Evolutionary conservation across 2,329 filamentous ascomycete species (phyloP), one percentile per base, ranked within the genome.

Genomic region (Paramyrothecium sp.): DNA sequence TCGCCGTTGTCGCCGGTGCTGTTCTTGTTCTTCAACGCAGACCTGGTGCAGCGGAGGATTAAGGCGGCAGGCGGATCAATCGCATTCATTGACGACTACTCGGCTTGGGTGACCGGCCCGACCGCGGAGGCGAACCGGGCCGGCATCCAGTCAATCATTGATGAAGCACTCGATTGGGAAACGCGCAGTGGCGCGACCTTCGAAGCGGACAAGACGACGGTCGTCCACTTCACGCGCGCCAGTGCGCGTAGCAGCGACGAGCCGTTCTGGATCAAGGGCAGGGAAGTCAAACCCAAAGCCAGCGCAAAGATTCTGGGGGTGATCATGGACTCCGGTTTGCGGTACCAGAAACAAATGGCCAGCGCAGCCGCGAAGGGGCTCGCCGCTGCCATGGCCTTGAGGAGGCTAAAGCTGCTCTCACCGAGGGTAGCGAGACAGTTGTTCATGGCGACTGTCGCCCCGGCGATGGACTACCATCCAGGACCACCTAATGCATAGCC

Each of bases 161-260:
- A 63, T 11, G 50, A 58, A 69, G 12, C 56, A n/a, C 56, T 58
- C 7, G 56, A 56, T 49, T 56, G 51, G 51, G 58, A 57, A 22
- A 53, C 33, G 22, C 20, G 53, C 21, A 57, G 58, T 20, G 58
- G 55, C 19, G 57, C 54, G 21, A 61, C 57, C 17, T 62, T 62
- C 30, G 54, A 62, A 50, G 56, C 58, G 13, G 55, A 62, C 10
- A 62, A 84, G 62, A 81, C 84, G 57, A 81, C 83, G 60, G 87
- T 88, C 82, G 85, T 86, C 8, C 83, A 85, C 61, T 88, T 88
- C 61, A 82, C 87, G 54, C 80, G 60, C 83, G 86, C 66, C 10
- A 54, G 53, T 2, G 47, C 57, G 26, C 59, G 83, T 89, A 33
- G 48, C 30, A 46, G 57, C n/a, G 26, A 23, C 33, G 54, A 58